These are phyloP conservation scores for Solanum appendiculatum DNA, from an alignment of 257 asterid genomes.

Conservation along the genomic window DNA sequence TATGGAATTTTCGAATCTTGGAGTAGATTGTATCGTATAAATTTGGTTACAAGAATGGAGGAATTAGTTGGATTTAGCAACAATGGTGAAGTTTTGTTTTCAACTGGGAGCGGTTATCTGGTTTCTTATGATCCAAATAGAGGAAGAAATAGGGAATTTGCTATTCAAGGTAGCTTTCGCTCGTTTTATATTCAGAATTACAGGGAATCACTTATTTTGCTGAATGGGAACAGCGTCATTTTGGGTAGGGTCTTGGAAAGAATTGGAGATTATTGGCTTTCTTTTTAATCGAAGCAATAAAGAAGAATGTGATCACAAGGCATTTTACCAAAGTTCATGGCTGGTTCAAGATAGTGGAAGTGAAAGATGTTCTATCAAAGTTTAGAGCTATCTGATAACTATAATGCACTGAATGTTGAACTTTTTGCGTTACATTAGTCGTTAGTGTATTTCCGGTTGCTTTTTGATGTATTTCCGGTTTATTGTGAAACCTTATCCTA, in stretches of 20 bases:
- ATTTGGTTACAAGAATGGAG: conserved; percentile 5
- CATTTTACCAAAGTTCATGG: too few relatives aligned
- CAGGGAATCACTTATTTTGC: conserved; percentile 32
- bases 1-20: conserved; percentile 39
- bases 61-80: conserved; percentile 31
- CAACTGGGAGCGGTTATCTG: conserved; percentile 8
- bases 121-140: conserved; percentile 23
- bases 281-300: too few relatives aligned
- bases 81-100: conserved; percentile 32
- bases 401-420: too few relatives aligned
- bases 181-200: conserved; percentile 27
- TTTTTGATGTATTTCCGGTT: background rate
- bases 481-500: background rate
- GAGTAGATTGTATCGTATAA: conserved; percentile 33
- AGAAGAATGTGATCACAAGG: too few relatives aligned
- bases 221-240: conserved; percentile 5
- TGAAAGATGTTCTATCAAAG: too few relatives aligned
- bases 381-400: background rate
- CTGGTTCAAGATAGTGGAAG: too few relatives aligned
- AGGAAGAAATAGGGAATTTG: conserved; percentile 9
- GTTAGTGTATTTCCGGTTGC: too few relatives aligned
- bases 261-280: background rate
- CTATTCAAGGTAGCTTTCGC: conserved; percentile 20
- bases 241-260: background rate
- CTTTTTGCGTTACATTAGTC: too few relatives aligned